A percentile compares a stretch with the other conserved stretches of the same genome.
Evolutionary conservation across 306 rosid species (phyloP).

Genomic region (Vicia sativa): DNA sequence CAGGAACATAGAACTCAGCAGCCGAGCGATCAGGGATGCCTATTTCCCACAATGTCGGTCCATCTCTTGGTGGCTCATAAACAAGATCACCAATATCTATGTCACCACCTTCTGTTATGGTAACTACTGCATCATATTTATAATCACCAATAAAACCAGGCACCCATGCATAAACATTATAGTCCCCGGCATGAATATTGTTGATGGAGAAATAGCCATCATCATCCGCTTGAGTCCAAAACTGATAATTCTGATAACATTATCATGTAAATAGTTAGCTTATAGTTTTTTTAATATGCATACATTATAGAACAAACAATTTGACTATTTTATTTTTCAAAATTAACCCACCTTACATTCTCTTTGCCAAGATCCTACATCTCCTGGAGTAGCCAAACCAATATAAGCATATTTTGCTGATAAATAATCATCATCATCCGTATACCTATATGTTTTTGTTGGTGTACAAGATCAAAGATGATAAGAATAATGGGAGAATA

Average conservation of each 20-base stretch:
- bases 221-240: conserved; percentile 73
- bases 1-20: conserved; percentile 78
- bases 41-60: conserved; percentile 93
- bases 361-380: conserved; percentile 88
- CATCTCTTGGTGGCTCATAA: conserved; percentile 79
- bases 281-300: neutral
- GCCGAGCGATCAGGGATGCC: conserved; percentile 90
- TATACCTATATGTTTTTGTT: conserved; percentile 51
- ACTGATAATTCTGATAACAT: conserved; percentile 73
- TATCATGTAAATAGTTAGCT: conserved; percentile 23
- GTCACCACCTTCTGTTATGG: conserved; percentile 60
- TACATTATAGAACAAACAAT: neutral
- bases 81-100: conserved; percentile 64
- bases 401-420: conserved; percentile 70
- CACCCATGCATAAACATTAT: conserved; percentile 74
- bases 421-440: conserved; percentile 44
- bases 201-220: conserved; percentile 64
- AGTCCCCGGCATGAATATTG: conserved; percentile 55
- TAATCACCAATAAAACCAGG: conserved; percentile 84
- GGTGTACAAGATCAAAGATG: too few relatives aligned
- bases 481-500: too few relatives aligned
- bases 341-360: conserved; percentile 89
- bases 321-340: neutral
- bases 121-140: conserved; percentile 47
- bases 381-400: conserved; percentile 87